Evolutionary conservation across 2,329 filamentous ascomycete genomes (phyloP).

Genomic region (Neofusicoccum sp.): DNA sequence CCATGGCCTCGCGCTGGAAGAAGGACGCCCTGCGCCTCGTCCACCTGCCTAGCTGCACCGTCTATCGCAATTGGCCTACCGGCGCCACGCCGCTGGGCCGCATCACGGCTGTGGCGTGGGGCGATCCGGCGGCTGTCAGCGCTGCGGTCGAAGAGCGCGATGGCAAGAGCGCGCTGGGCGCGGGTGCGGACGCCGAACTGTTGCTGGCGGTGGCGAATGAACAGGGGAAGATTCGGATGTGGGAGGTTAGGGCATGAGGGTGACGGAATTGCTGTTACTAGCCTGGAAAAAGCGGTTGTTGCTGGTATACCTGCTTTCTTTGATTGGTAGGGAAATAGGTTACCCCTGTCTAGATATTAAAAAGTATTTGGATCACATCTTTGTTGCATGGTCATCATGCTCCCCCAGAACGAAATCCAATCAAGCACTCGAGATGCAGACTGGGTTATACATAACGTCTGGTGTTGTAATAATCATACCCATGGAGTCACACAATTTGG

Average conservation of each 20-base stretch:
- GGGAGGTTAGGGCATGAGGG: constrained; percentile 59
- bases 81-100: constrained; percentile 82
- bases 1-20: constrained; percentile 83
- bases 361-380: no score
- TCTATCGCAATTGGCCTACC: constrained; percentile 97
- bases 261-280: no score
- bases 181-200: constrained; percentile 27
- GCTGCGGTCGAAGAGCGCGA: constrained; percentile 46
- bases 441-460: no score
- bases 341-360: no score
- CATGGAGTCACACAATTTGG: no score
- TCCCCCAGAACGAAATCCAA: no score
- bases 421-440: no score
- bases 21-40: constrained; percentile 83
- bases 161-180: not conserved
- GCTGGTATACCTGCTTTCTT: no score
- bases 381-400: no score
- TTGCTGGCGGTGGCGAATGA: constrained; percentile 86
- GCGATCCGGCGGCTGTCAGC: constrained; percentile 46
- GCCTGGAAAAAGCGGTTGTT: no score
- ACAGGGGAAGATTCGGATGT: constrained; percentile 79
- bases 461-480: no score
- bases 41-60: constrained; percentile 86
- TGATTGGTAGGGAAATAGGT: no score
- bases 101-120: constrained; percentile 60